phyloP scores from a whole-genome alignment of 78 protist species.

The Andalucia godoyi region DNA sequence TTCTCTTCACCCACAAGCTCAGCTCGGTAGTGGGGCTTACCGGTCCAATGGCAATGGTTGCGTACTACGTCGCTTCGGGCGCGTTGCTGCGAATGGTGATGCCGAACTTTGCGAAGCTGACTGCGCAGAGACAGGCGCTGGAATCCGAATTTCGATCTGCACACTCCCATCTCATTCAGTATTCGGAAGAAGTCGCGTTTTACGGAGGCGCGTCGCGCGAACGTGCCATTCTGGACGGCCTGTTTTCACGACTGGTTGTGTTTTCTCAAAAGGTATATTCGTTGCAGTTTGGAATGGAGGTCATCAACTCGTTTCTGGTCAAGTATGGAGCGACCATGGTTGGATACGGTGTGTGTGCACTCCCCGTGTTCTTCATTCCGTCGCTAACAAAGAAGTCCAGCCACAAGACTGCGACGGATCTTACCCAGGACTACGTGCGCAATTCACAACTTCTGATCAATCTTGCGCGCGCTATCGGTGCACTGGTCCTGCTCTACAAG shows the following conservation, averaged over 20 bases:
- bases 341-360: constrained; percentile 56
- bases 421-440: constrained; percentile 47
- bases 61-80: not conserved
- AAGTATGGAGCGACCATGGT: constrained; percentile 63
- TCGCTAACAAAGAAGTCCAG: constrained; percentile 21
- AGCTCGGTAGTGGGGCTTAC: not conserved
- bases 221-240: not conserved
- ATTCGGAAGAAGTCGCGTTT: constrained; percentile 20
- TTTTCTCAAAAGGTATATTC: not conserved
- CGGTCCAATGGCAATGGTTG: not conserved
- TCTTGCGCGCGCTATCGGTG: constrained; percentile 44
- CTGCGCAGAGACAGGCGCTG: not conserved
- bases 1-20: not conserved
- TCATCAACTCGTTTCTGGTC: constrained; percentile 18
- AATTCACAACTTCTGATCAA: constrained; percentile 38
- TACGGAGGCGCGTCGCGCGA: constrained; percentile 17
- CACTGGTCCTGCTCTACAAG: constrained; percentile 35
- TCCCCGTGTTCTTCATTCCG: constrained; percentile 44
- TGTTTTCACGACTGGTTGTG: too few species aligned
- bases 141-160: constrained; percentile 3
- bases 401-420: constrained; percentile 33
- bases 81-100: not conserved
- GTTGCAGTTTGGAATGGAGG: not conserved
- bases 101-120: constrained; percentile 1
- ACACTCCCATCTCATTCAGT: constrained; percentile 5